phyloP scores from a whole-genome alignment of 306 rosid species.

The Pterocarpus macrocarpus region DNA sequence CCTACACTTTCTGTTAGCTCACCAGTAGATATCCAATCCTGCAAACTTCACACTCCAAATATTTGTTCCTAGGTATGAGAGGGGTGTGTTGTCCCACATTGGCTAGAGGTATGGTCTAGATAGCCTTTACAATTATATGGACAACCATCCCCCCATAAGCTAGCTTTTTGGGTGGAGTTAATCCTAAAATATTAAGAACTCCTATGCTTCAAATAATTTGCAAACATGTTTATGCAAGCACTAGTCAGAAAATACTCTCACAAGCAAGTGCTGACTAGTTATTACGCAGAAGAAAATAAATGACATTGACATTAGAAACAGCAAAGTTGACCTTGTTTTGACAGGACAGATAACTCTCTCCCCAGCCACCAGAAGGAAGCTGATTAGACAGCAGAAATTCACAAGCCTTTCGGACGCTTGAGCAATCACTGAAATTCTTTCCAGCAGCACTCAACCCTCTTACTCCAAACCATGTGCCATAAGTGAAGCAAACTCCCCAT shows the following conservation, averaged over 20 bases:
- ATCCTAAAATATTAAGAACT: background rate
- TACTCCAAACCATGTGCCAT: constrained; percentile 86
- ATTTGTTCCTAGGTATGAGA: too few relatives aligned
- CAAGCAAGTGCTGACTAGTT: background rate
- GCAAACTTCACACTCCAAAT: too few relatives aligned
- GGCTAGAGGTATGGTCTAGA: too few relatives aligned
- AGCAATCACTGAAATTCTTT: constrained; percentile 64
- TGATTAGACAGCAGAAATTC: constrained; percentile 81
- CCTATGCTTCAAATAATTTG: constrained; percentile 18
- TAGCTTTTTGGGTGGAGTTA: too few relatives aligned
- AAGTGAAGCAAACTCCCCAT: constrained; percentile 93
- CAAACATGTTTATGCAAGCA: constrained; percentile 32
- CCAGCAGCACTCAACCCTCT: constrained; percentile 85
- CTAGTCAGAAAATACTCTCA: background rate
- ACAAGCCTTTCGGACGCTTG: constrained; percentile 76
- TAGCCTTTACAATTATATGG: too few relatives aligned
- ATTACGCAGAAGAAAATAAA: background rate
- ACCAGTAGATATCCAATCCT: too few relatives aligned
- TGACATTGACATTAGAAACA: constrained; percentile 9
- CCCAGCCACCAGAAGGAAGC: constrained; percentile 90
- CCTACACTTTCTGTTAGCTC: too few relatives aligned
- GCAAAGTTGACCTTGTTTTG: constrained; percentile 76
- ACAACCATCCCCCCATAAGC: too few relatives aligned
- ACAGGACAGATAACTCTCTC: constrained; percentile 87
- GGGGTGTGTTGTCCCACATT: too few relatives aligned